Evolutionary conservation across 345 rosid species (phyloP).

Genomic region (Angophora floribunda): DNA sequence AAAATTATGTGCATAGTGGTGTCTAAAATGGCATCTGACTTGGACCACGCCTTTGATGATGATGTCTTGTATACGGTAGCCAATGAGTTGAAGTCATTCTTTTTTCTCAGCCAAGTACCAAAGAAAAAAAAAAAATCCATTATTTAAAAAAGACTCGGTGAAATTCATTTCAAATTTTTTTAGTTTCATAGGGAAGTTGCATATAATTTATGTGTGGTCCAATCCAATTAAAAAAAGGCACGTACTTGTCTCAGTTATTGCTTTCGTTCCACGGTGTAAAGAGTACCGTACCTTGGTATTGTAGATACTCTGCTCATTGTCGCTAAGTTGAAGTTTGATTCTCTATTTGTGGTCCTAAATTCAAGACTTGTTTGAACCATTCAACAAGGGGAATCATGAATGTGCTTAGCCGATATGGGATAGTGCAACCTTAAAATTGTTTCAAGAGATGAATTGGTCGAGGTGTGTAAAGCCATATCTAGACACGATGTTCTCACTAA

Average conservation of each 20-base stretch:
- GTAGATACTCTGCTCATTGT: neutral
- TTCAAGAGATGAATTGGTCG: neutral
- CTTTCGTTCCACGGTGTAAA: neutral
- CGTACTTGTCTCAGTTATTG: neutral
- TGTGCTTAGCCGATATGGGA: neutral
- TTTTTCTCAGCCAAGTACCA: neutral
- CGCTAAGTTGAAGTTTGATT: neutral
- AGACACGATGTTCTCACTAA: neutral
- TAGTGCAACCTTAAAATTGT: neutral
- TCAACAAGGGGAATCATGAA: neutral
- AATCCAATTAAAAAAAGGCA: neutral
- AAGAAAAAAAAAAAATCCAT: neutral
- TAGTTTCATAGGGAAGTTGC: neutral
- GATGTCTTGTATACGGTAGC: neutral
- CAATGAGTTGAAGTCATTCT: neutral
- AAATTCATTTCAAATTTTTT: neutral
- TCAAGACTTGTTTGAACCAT: neutral
- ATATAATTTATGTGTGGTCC: neutral
- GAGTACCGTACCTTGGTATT: neutral
- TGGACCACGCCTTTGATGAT: neutral
- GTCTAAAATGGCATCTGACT: neutral
- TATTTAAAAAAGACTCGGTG: neutral
- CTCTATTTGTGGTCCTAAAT: neutral
- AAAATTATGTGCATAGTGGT: neutral
- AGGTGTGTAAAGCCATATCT: neutral